These are phyloP conservation scores for Williopsis jadinii DNA, from an alignment of 1,139 yeast species.

Conservation along the genomic window DNA sequence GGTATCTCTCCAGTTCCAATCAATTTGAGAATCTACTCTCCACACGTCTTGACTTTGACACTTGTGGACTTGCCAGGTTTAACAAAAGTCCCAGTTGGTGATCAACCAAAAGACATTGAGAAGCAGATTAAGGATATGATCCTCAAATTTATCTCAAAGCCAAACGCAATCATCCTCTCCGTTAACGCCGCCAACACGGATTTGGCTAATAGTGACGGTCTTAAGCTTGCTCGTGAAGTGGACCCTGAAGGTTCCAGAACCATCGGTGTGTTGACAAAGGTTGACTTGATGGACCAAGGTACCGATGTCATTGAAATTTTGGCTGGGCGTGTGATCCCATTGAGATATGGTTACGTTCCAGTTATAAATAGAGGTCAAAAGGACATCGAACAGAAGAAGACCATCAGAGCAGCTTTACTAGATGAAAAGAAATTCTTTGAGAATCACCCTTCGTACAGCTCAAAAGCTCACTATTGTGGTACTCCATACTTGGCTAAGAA, in stretches of 20 bases:
- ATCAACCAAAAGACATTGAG: conserved; percentile 97
- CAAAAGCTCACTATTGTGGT: conserved; percentile 90
- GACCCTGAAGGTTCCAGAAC: conserved; percentile 97
- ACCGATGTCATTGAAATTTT: conserved; percentile 97
- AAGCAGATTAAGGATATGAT: conserved; percentile 92
- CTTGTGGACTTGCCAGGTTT: conserved; percentile 96
- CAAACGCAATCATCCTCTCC: conserved; percentile 90
- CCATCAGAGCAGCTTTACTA: conserved; percentile 80
- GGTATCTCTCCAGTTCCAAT: conserved; percentile 94
- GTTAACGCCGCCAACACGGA: conserved; percentile 98
- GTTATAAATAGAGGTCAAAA: conserved; percentile 97
- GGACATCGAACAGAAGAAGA: conserved; percentile 82
- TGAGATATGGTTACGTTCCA: conserved; percentile 94
- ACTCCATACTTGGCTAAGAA: conserved; percentile 95
- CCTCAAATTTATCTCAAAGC: conserved; percentile 87
- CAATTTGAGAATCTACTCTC: conserved; percentile 89
- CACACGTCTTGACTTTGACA: conserved; percentile 91
- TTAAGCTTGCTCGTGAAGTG: conserved; percentile 93
- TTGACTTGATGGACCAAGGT: conserved; percentile 96
- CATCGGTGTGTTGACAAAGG: conserved; percentile 94
- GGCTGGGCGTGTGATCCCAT: conserved; percentile 93
- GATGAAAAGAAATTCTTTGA: conserved; percentile 78
- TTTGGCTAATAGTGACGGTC: conserved; percentile 95
- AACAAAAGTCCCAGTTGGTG: conserved; percentile 99
- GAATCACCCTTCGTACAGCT: conserved; percentile 66